Percentiles rank a stretch among this genome's conserved stretches.
Evolutionary conservation across 805 yeast genomes (phyloP).

Genomic region (Zygoascus ofunaensis): DNA sequence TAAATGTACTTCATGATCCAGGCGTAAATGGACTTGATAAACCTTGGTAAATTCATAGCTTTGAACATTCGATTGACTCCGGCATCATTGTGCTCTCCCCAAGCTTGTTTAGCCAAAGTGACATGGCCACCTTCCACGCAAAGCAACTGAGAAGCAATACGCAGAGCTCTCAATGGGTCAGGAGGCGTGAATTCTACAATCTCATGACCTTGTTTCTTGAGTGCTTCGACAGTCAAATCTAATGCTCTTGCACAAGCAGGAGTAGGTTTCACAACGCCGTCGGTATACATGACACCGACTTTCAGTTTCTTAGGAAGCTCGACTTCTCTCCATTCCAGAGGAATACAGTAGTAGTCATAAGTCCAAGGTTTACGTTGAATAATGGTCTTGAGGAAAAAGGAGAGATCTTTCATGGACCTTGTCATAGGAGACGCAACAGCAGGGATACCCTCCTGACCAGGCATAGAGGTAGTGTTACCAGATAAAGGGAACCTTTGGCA

Average conservation of each 20-base stretch:
- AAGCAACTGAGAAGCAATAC: constrained; percentile 40
- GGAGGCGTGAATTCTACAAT: constrained; percentile 40
- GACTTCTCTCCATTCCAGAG: constrained; percentile 42
- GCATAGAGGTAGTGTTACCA: constrained; percentile 33
- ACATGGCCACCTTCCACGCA: constrained; percentile 29
- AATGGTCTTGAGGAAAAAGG: constrained; percentile 38
- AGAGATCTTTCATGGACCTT: constrained; percentile 40
- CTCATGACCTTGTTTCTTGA: constrained; percentile 38
- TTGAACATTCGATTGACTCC: constrained; percentile 29
- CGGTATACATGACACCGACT: constrained; percentile 41
- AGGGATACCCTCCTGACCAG: constrained; percentile 40
- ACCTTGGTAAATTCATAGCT: constrained; percentile 29
- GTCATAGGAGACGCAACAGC: constrained; percentile 40
- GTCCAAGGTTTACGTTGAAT: constrained; percentile 48
- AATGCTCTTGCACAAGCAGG: constrained; percentile 39
- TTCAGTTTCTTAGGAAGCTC: constrained; percentile 35
- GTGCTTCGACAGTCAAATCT: constrained; percentile 32
- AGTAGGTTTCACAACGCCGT: constrained; percentile 42
- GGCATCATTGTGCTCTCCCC: constrained; percentile 30
- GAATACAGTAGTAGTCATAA: constrained; percentile 39
- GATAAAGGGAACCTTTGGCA: constrained; percentile 40
- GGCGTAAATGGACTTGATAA: constrained; percentile 29
- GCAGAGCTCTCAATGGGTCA: constrained; percentile 47
- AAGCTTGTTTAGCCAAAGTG: constrained; percentile 19
- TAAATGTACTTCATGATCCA: constrained; percentile 27